phyloP scores from a whole-genome alignment of 768 basidiomycete genomes.

The Amanita muscaria region DNA sequence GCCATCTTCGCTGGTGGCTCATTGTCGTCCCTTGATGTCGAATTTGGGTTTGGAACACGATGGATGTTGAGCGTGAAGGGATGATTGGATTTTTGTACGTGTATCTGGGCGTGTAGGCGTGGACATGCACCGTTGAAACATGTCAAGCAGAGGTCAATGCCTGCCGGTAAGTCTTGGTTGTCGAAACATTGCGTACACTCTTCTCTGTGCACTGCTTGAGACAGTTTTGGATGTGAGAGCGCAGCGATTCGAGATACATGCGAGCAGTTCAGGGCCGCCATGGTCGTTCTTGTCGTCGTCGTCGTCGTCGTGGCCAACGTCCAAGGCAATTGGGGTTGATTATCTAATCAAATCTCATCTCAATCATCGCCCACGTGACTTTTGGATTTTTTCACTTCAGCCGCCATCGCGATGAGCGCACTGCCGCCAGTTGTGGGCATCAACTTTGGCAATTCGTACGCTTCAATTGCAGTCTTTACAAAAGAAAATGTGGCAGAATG shows the following conservation, averaged over 20 bases:
- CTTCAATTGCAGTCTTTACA: constrained; percentile 90
- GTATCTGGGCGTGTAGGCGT: constrained; percentile 67
- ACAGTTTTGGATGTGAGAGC: constrained; percentile 49
- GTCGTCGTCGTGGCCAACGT: not conserved
- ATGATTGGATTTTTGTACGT: constrained; percentile 68
- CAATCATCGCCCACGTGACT: no score
- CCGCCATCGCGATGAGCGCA: constrained; percentile 1
- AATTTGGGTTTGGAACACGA: constrained; percentile 55
- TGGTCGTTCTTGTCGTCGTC: not conserved
- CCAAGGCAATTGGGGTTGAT: no score
- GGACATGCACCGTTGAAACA: constrained; percentile 96
- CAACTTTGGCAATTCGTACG: constrained; percentile 93
- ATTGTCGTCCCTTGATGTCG: constrained; percentile 40
- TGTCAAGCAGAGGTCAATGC: constrained; percentile 80
- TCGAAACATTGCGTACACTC: constrained; percentile 99
- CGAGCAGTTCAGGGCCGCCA: constrained; percentile 42
- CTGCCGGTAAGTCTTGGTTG: constrained; percentile 71
- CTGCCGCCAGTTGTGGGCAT: constrained; percentile 77
- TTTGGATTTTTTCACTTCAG: not conserved
- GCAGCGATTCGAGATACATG: constrained; percentile 43
- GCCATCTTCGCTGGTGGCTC: constrained; percentile 87
- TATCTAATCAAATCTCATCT: no score
- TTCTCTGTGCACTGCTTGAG: constrained; percentile 75
- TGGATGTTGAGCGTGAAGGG: constrained; percentile 72
- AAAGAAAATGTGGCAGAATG: constrained; percentile 93